Percentiles rank a stretch among this genome's conserved stretches.
These are phyloP conservation scores for Ogataea saltuana DNA, from an alignment of 805 yeast species.

Conservation along the genomic window DNA sequence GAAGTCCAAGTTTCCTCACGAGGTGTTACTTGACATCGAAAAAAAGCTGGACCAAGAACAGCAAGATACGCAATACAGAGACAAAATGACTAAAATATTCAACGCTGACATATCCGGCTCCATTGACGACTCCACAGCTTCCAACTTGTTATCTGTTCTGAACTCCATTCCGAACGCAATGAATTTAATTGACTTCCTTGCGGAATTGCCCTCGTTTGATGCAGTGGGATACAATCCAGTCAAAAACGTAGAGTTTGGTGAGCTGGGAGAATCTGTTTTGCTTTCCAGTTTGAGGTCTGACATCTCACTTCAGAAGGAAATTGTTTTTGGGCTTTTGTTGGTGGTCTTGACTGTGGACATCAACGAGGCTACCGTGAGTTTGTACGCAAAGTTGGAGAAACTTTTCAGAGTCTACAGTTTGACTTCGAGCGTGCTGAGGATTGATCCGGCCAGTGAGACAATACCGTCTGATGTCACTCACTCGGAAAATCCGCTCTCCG, in stretches of 20 bases:
- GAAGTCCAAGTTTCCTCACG: slow-evolving; percentile 40
- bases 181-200: slow-evolving; percentile 39
- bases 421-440: slow-evolving; percentile 9
- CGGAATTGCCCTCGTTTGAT: slow-evolving; percentile 31
- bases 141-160: slow-evolving; percentile 42
- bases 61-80: slow-evolving; percentile 27
- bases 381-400: slow-evolving; percentile 24
- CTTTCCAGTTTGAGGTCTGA: slow-evolving; percentile 23
- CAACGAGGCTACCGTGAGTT: slow-evolving; percentile 26
- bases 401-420: slow-evolving; percentile 17
- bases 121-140: slow-evolving; percentile 41
- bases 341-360: slow-evolving; percentile 36
- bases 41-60: slow-evolving; percentile 40
- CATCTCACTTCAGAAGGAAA: slow-evolving; percentile 19
- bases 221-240: slow-evolving; percentile 22
- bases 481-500: slow-evolving; percentile 12
- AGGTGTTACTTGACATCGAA: slow-evolving; percentile 36
- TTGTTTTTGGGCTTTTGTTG: slow-evolving; percentile 30
- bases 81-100: slow-evolving; percentile 42
- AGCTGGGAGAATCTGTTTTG: slow-evolving; percentile 27
- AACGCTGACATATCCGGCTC: slow-evolving; percentile 41
- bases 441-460: slow-evolving; percentile 6
- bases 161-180: slow-evolving; percentile 40
- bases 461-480: not conserved
- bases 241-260: slow-evolving; percentile 25